Conservation (phyloP, 1,139 yeast genomes). For the Yamadazyma epiphylla region DNA sequence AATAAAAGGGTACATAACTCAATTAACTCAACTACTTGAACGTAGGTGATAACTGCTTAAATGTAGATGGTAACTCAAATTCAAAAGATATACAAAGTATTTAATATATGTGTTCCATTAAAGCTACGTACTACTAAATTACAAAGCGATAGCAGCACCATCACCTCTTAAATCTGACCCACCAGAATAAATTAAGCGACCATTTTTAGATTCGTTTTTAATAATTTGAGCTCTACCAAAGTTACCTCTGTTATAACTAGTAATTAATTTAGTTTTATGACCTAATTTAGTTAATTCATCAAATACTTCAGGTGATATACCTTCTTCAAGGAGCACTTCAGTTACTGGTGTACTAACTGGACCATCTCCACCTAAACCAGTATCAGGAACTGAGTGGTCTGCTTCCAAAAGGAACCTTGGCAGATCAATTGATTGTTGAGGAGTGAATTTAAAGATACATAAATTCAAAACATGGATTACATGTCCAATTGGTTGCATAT, state of each 20-base stretch:
- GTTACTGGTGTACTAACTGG: conserved; percentile 62
- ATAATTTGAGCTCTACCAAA: conserved; percentile 81
- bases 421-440: conserved; percentile 74
- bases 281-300: conserved; percentile 49
- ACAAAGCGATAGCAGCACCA: conserved; percentile 66
- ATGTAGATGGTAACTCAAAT: too few relatives aligned
- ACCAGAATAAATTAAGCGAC: conserved; percentile 52
- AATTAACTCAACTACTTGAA: too few relatives aligned
- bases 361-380: conserved; percentile 62
- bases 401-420: conserved; percentile 68
- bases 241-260: conserved; percentile 41
- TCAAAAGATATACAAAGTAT: too few relatives aligned
- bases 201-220: conserved; percentile 37
- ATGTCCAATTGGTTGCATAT: conserved; percentile 85
- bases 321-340: conserved; percentile 63
- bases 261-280: conserved; percentile 48
- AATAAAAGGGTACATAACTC: too few relatives aligned
- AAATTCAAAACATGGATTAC: conserved; percentile 72
- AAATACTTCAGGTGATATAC: conserved; percentile 43
- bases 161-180: conserved; percentile 82
- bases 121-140: too few relatives aligned
- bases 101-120: too few relatives aligned
- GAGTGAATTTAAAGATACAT: conserved; percentile 58
- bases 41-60: too few relatives aligned
- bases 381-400: conserved; percentile 31